Percentiles rank a stretch among this genome's conserved stretches.
phyloP scores from a whole-genome alignment of 192 early-diverging fungal genomes.

The Umbelopsis isabellina region DNA sequence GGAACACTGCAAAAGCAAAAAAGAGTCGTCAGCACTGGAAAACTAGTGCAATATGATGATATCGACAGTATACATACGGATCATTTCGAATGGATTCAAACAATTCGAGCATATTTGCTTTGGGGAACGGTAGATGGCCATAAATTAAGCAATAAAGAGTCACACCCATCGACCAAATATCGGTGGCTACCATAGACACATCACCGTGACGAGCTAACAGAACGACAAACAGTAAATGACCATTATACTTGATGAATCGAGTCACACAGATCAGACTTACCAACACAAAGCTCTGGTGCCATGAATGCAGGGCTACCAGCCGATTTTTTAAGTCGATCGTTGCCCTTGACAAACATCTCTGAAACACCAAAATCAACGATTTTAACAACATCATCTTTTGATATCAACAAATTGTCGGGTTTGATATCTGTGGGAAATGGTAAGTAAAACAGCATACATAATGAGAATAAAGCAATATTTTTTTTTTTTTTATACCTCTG shows the following conservation, averaged over 20 bases:
- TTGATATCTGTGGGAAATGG: slow-evolving; percentile 65
- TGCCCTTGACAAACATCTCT: slow-evolving; percentile 81
- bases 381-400: slow-evolving; percentile 77
- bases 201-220: slow-evolving; percentile 63
- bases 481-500: slow-evolving; percentile 51
- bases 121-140: slow-evolving; percentile 82
- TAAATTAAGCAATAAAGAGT: slow-evolving; percentile 86
- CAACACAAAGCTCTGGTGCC: slow-evolving; percentile 72
- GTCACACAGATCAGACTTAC: slow-evolving; percentile 23
- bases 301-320: slow-evolving; percentile 93
- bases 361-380: slow-evolving; percentile 98
- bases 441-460: neutral
- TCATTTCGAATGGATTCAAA: slow-evolving; percentile 74
- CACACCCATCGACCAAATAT: slow-evolving; percentile 90
- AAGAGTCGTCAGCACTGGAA: neutral
- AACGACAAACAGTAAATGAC: slow-evolving; percentile 18
- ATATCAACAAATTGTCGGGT: slow-evolving; percentile 92
- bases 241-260: neutral
- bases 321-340: slow-evolving; percentile 71
- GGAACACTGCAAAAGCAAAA: slow-evolving; percentile 23
- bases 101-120: slow-evolving; percentile 76
- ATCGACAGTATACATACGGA: slow-evolving; percentile 31
- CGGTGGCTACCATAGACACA: slow-evolving; percentile 72
- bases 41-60: neutral
- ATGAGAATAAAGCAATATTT: neutral